These are phyloP conservation scores for Closterium sp. DNA, from an alignment of 139 green algal genomes.

Conservation along the genomic window DNA sequence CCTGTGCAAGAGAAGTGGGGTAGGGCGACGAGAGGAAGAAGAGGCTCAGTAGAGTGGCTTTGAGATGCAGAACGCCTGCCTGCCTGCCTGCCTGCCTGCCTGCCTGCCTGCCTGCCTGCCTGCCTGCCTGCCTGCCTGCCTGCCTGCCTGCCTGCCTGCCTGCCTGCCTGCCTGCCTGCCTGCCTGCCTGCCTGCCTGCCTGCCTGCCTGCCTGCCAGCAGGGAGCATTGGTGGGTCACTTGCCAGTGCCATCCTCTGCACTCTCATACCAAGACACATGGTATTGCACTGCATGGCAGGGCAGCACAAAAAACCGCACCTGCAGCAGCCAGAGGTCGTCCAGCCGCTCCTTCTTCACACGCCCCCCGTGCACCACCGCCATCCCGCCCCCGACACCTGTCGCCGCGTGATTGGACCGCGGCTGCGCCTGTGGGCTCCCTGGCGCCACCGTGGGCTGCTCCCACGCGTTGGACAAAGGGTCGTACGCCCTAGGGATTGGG, in stretches of 20 bases:
- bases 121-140: too few relatives aligned
- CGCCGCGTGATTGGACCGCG: constrained; percentile 6
- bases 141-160: too few relatives aligned
- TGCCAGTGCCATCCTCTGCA: background rate
- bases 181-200: too few relatives aligned
- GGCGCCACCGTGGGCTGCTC: background rate
- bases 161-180: too few relatives aligned
- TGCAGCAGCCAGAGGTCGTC: constrained; percentile 7
- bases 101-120: too few relatives aligned
- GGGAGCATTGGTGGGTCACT: background rate
- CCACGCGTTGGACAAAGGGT: background rate
- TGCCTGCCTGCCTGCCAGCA: too few relatives aligned
- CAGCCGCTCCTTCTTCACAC: background rate
- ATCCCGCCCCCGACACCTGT: constrained; percentile 1
- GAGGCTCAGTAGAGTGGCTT: too few relatives aligned
- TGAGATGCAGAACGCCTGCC: too few relatives aligned
- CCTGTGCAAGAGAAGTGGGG: background rate
- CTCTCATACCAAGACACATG: background rate
- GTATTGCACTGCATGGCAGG: background rate
- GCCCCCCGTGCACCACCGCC: constrained; percentile 3
- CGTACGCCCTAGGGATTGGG: background rate
- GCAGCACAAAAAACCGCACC: background rate
- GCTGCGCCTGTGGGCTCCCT: background rate
- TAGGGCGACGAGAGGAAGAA: background rate
- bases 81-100: too few relatives aligned